Conservation (phyloP, 495 filamentous ascomycete species). For the Daldinia childiae region DNA sequence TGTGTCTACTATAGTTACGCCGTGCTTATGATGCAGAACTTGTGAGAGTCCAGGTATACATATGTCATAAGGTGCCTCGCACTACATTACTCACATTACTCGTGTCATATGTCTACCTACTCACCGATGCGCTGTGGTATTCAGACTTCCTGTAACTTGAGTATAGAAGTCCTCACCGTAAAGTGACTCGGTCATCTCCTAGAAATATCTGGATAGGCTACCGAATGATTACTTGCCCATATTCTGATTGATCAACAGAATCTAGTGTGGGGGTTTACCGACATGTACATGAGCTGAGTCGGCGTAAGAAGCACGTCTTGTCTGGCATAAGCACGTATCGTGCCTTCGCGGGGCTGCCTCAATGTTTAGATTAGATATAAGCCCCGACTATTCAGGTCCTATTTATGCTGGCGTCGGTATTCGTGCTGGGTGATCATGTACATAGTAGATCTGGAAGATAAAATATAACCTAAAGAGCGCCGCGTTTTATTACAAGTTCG, state of each 20-base stretch:
- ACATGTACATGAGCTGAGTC: background rate
- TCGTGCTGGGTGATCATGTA: no score
- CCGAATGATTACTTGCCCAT: background rate
- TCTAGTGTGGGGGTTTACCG: conserved; percentile 1
- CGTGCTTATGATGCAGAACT: conserved; percentile 20
- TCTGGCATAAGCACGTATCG: conserved; percentile 4
- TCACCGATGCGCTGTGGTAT: conserved; percentile 13
- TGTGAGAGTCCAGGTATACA: background rate
- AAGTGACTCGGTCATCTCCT: background rate
- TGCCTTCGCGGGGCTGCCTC: background rate
- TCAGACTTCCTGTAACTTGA: background rate
- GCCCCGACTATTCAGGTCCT: background rate
- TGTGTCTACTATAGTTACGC: conserved; percentile 16
- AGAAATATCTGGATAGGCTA: conserved; percentile 3
- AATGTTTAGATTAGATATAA: background rate
- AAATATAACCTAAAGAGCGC: background rate
- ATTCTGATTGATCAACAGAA: conserved; percentile 8
- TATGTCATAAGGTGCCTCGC: conserved; percentile 15
- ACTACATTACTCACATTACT: conserved; percentile 20
- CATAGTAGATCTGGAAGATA: background rate
- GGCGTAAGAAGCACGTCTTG: background rate
- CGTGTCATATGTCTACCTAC: conserved; percentile 18
- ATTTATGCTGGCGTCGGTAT: background rate
- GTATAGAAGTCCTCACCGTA: conserved; percentile 9
- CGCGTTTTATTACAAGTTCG: background rate